Base-by-base conservation (phyloP, 495 filamentous ascomycete genomes). In the Penicillium lagena region DNA sequence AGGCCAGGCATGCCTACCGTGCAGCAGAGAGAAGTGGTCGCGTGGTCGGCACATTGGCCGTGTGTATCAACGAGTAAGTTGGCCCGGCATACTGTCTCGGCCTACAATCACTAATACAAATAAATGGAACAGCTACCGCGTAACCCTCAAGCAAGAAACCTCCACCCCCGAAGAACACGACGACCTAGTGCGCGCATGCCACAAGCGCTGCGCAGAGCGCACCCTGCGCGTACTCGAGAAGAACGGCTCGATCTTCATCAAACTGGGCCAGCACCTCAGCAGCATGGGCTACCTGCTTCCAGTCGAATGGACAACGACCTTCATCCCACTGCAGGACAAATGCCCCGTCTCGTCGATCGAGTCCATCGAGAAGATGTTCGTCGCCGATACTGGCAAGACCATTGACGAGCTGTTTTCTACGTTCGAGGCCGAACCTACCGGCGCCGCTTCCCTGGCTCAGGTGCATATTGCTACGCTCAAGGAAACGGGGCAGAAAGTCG, bases 201-300 rank as follows among this genome's bases (percentile, higher is more conserved):
- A 99, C 68, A 84, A 91, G 62, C 79, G 93, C 57, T 99, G 93
- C 66, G 94, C 93, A 10, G 76, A 86, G 54, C 81, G 93, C 43
- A 96, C 93, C 9, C 69, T 97, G 12, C 72, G 74, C 31, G 90
- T 93, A 1, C 68, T 99, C 27, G 91, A 99, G 72, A 86, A 83
- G 68, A 97, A 94, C 67, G 93, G 93, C 32, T 95, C 90, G 7
- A 90, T 99, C 54, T 99, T 97, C 54, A 97, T 99, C 57, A 99
- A 99, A 63, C 67, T 99, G 22, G 93, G 93, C 15, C 93, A 99
- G 52, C 93, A 99, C 69, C 66, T 99, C 63, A 93, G 86, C 58
- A 93, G 89, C 49, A 89, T 99, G 88, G 90, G 89, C 55, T 99
- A 99, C 60, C 75, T 99, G 9, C 79, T 99, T 7, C 93, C 94